These are phyloP conservation scores for Vitis hybrid DNA, from an alignment of 177 flowering plant genomes.

Conservation along the genomic window DNA sequence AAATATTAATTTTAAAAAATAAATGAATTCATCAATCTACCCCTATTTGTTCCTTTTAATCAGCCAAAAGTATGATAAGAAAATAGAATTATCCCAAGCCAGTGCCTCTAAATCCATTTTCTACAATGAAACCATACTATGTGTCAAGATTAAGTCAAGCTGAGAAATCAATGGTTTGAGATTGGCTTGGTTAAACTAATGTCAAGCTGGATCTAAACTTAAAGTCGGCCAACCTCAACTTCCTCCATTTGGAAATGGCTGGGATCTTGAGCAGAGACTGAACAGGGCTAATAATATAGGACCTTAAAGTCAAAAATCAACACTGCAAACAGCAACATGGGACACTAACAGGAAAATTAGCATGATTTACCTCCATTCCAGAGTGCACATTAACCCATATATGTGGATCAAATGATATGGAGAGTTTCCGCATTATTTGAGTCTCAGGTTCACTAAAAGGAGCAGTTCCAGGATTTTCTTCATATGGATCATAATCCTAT, in stretches of 20 bases:
- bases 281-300: neutral
- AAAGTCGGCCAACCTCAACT: neutral
- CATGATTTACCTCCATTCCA: constrained; percentile 87
- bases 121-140: no score
- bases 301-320: neutral
- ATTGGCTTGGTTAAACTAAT: no score
- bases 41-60: no score
- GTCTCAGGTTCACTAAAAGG: constrained; percentile 98
- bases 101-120: no score
- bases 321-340: neutral
- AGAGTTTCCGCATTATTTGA: constrained; percentile 88
- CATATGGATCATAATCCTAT: constrained; percentile 96
- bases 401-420: constrained; percentile 84
- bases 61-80: no score
- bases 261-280: neutral
- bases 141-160: no score
- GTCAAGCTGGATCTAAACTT: no score
- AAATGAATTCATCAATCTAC: no score
- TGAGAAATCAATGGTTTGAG: no score
- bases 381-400: constrained; percentile 97
- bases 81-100: no score
- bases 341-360: neutral
- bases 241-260: neutral
- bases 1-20: no score
- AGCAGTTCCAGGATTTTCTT: constrained; percentile 93